Percentiles rank a stretch among this genome's conserved stretches.
phyloP scores from a whole-genome alignment of 1,284 basidiomycete genomes.

The Coniophora puteana region DNA sequence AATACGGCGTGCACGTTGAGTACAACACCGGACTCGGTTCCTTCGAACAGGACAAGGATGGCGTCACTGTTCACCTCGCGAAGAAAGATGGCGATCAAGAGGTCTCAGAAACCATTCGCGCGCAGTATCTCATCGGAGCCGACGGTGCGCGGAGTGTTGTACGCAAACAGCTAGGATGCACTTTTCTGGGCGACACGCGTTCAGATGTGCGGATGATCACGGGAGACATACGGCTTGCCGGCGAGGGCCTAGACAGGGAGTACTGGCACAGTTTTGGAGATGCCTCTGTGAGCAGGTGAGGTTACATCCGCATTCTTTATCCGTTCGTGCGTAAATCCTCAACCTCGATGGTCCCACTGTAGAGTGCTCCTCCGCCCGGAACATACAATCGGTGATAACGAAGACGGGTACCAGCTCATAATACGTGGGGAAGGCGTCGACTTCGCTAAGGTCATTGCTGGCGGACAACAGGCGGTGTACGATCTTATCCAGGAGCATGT shows the following conservation, averaged over 20 bases:
- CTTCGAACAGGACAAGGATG: constrained; percentile 15
- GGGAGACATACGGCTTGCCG: constrained; percentile 16
- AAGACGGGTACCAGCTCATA: constrained; percentile 6
- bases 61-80: constrained; percentile 9
- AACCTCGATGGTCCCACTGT: constrained; percentile 4
- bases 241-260: constrained; percentile 1
- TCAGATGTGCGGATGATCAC: constrained; percentile 7
- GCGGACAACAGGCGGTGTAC: background rate
- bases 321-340: constrained; percentile 1
- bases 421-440: background rate
- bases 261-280: constrained; percentile 28
- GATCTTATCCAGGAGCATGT: constrained; percentile 13
- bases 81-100: constrained; percentile 7
- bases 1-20: constrained; percentile 24
- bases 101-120: constrained; percentile 9
- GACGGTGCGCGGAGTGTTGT: constrained; percentile 17
- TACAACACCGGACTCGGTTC: constrained; percentile 23
- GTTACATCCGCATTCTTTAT: too few species aligned
- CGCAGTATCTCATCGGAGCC: constrained; percentile 13
- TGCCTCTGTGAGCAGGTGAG: background rate
- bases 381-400: constrained; percentile 8
- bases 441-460: background rate
- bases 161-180: constrained; percentile 17
- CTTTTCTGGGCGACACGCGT: constrained; percentile 17
- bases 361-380: constrained; percentile 12